Evolutionary conservation across 805 yeast species (phyloP), one percentile per base, ranked within the genome.

Genomic region (Teunomyces barrocoloradensis): DNA sequence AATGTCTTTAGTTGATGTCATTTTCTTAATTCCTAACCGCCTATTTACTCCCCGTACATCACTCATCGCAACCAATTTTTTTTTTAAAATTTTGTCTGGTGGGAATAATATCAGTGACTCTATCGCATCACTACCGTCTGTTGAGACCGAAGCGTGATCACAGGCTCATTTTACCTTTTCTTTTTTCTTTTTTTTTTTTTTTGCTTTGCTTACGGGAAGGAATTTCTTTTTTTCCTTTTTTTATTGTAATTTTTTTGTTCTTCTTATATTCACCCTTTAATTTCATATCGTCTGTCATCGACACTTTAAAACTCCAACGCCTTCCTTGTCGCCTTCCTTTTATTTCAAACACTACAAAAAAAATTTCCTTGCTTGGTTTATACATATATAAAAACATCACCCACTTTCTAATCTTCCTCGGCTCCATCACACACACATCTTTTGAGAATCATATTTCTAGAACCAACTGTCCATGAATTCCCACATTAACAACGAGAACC

Each of bases 401-500:
- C 27, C 27, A 32, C 34, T 32, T 32, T 12, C 34, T n/a, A 29
- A 6, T n/a, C 34, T 15, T 15, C 34, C 18, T 32, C 18, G 10
- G 18, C 17, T 10, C 34, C 17, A 34, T 32, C 45, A 11, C 27
- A 50, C 23, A 15, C 33, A 7, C 7, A 9, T 12, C 3, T 9
- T n/a, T 9, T 12, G 17, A 23, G 25, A 23, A 23, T 6, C 17
- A 15, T 15, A 15, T 15, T 15, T 15, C 17, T 15, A 15, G 17
- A 23, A 23, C 9, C 25, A 6, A 6, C 9, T 23, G 25, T 23
- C 25, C 25, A 64, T 64, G 68, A 59, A 64, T 45, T 63, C 69
- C 37, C 68, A 64, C 44, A 57, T 65, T 39, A 62, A 65, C 51
- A 64, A 65, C 50, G 69, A 66, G 17, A 63, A 64, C 48, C 60